Base-by-base conservation (phyloP, 495 filamentous ascomycete genomes). In the Neohortaea acidophila region DNA sequence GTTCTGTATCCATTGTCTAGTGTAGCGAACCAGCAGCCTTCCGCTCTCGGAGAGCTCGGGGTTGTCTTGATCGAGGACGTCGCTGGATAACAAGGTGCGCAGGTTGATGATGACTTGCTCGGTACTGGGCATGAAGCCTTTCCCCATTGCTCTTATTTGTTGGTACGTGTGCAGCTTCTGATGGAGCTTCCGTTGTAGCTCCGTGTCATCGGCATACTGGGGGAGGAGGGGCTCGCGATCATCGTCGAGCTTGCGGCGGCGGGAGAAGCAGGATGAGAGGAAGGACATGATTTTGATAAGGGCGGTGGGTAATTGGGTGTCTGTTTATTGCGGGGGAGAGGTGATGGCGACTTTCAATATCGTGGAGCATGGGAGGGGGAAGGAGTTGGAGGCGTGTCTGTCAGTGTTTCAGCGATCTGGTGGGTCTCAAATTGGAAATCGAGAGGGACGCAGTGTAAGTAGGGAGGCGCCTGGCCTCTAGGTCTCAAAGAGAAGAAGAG, bases 91-190 rank as follows among this genome's bases (percentile, higher is more conserved):
- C 2, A 96, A 58, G 21, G 77, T 84, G 24, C 85, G 75, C 1
- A 96, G 66, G 50, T 92, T 89, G 55, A 75, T 62, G 51, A 84
- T 79, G 42, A 67, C 46, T 52, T 96, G 87, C 46, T 92, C 83
- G 7, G 77, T 94, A 2, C 80, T 83, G 18, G 87, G 87, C 79
- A 94, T 84, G 59, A 77, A 94, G 1, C 87, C 87, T 45, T 84
- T 74, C 12, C 72, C 70, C 12, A 96, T 56, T 42, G 87, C 87
- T 31, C 82, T 70, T 21, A 81, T 45, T 82, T 92, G 89, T 62
- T 92, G 84, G 55, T 93, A 94, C 39, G 74, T 75, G 59, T 93
- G 87, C 41, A 94, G 67, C 61, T 93, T 94, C 54, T 80, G 73
- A 51, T 85, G 82, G 29, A 86, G 63, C 35, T 68, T 62, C 22